phyloP scores from a whole-genome alignment of 352 stramenopile genomes.

The Pythium folliculosum region DNA sequence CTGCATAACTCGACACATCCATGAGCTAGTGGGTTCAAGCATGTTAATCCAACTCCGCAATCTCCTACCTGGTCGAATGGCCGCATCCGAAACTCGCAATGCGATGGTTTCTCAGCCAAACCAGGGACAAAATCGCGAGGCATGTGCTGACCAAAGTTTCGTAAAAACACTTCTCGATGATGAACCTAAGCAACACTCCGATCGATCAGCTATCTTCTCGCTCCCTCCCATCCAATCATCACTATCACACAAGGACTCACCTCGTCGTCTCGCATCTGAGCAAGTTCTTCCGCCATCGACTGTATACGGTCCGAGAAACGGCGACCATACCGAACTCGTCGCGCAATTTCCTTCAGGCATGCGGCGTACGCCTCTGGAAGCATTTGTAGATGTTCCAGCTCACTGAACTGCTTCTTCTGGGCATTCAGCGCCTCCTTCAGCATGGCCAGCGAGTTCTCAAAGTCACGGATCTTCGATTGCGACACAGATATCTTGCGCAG shows the following conservation, averaged over 20 bases:
- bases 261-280: constrained; percentile 80
- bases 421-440: constrained; percentile 71
- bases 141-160: constrained; percentile 76
- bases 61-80: constrained; percentile 68
- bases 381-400: constrained; percentile 84
- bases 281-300: constrained; percentile 84
- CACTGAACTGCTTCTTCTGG: constrained; percentile 86
- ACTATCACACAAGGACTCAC: constrained; percentile 25
- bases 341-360: constrained; percentile 79
- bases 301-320: constrained; percentile 83
- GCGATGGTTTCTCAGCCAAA: constrained; percentile 83
- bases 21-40: background rate
- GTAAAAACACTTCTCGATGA: constrained; percentile 75
- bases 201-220: background rate
- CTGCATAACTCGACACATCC: constrained; percentile 18
- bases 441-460: constrained; percentile 83
- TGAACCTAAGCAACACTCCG: constrained; percentile 41
- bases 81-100: constrained; percentile 87
- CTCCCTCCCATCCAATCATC: background rate
- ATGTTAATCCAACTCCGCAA: background rate
- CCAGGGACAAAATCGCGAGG: constrained; percentile 81
- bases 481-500: constrained; percentile 71
- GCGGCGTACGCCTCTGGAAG: constrained; percentile 79
- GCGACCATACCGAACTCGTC: constrained; percentile 66
- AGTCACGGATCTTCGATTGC: constrained; percentile 90